Conservation (phyloP, 495 filamentous ascomycete species). For the Daldinia grandis region DNA sequence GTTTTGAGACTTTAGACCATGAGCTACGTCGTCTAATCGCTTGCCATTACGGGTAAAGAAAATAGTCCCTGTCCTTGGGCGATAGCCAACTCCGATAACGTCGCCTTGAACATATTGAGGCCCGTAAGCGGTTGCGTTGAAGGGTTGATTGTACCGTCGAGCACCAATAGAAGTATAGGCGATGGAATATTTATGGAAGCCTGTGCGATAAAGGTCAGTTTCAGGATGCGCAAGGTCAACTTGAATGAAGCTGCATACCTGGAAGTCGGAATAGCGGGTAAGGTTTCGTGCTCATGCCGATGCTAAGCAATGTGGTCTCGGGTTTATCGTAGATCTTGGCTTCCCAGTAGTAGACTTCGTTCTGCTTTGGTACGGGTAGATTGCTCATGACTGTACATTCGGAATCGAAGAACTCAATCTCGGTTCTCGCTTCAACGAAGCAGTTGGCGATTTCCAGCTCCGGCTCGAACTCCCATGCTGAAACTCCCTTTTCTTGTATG, state of each 20-base stretch:
- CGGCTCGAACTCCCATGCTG: constrained; percentile 98
- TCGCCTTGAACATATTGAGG: constrained; percentile 89
- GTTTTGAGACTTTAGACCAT: constrained; percentile 92
- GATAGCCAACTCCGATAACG: constrained; percentile 95
- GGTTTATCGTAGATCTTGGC: constrained; percentile 98
- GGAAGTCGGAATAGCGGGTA: constrained; percentile 95
- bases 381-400: constrained; percentile 98
- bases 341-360: constrained; percentile 99
- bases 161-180: constrained; percentile 89
- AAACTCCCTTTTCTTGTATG: constrained; percentile 98
- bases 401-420: constrained; percentile 98
- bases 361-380: constrained; percentile 95
- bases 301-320: constrained; percentile 80
- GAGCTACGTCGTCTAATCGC: constrained; percentile 92
- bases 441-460: constrained; percentile 99
- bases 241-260: constrained; percentile 63
- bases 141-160: constrained; percentile 91
- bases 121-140: constrained; percentile 77
- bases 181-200: constrained; percentile 89
- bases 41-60: constrained; percentile 99
- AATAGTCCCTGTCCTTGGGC: constrained; percentile 90
- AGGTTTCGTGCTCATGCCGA: constrained; percentile 94
- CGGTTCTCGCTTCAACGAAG: constrained; percentile 94
- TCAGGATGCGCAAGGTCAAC: not conserved
- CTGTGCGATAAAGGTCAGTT: constrained; percentile 52